Conservation (phyloP, 805 yeast genomes). For the Isabelozyma pseudorhagii region DNA sequence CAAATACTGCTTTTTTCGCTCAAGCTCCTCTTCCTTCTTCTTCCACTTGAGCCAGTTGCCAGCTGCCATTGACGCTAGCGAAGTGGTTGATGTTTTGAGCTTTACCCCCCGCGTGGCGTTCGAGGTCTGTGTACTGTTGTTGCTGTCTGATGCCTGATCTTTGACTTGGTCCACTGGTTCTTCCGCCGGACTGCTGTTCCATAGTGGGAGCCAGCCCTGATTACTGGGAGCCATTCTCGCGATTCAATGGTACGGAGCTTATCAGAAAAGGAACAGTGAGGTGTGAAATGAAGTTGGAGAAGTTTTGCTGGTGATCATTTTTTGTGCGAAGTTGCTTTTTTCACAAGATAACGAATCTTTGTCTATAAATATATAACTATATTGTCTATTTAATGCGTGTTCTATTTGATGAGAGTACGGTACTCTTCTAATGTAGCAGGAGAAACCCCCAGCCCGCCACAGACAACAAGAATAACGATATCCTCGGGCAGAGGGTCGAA, state of each 20-base stretch:
- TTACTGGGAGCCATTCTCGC: background rate
- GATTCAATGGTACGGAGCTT: no score
- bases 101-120: conserved; percentile 1
- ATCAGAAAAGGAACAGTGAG: no score
- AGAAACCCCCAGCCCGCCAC: conserved; percentile 23
- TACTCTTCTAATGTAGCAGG: background rate
- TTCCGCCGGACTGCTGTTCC: background rate
- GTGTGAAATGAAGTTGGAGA: no score
- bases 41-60: conserved; percentile 29
- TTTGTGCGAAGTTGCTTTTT: no score
- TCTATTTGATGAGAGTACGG: background rate
- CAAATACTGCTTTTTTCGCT: conserved; percentile 1
- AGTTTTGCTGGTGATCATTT: no score
- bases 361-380: no score
- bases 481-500: conserved; percentile 18
- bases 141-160: background rate
- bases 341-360: no score
- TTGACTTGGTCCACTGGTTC: background rate
- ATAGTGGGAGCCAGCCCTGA: conserved; percentile 4
- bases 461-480: conserved; percentile 22
- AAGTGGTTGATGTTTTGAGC: conserved; percentile 18
- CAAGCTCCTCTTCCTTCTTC: conserved; percentile 1
- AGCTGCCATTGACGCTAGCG: conserved; percentile 20
- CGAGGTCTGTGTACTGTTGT: background rate
- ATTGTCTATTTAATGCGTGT: no score